Base-by-base conservation (phyloP, 345 rosid species). In the Linum usitatissimum region DNA sequence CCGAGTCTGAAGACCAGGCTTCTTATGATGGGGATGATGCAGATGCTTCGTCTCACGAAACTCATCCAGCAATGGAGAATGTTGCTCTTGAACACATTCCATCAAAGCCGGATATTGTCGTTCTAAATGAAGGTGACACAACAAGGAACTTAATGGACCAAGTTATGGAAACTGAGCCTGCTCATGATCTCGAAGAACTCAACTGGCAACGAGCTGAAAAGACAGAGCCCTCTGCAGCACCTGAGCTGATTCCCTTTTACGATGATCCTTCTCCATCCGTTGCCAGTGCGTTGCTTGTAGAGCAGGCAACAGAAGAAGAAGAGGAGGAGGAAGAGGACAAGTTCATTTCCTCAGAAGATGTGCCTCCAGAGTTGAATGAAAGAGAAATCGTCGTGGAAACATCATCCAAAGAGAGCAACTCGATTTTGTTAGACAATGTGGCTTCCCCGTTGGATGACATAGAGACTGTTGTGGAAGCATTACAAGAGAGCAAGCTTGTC, bases 1-100 rank as follows among this genome's bases (percentile, higher is more conserved):
- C 74, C 30, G 89, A 78, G 54, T 82, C 93, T 21, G 85, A 78
- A 68, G 69, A 73, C 34, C 59, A 64, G 60, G 69, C 51, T 45
- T 78, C 79, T 55, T 81, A 70, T 59, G 78, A 74, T 9, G 63
- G 30, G 28, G 68, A 68, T 60, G 73, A 71, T 62, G 68, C 66
- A 59, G 62, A 49, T 64, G 60, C 45, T 57, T 59, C 23, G 53
- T 66, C 42, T 55, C 34, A 1, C 31, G 75, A 73, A 70, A 51
- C 48, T 56, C 64, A 59, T 68, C 59, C 36, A 15, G 7, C 10
- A 45, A 13, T 45, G 55, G 66, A 45, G 53, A 75, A 77, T 72
- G 65, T 65, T 70, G 64, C 42, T 57, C 68, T 68, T 70, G 74
- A 68, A 39, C 17, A 15, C 8, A 23, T 66, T 65, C 77, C 77